phyloP scores from a whole-genome alignment of 345 rosid genomes.

The Orychophragmus violaceus region DNA sequence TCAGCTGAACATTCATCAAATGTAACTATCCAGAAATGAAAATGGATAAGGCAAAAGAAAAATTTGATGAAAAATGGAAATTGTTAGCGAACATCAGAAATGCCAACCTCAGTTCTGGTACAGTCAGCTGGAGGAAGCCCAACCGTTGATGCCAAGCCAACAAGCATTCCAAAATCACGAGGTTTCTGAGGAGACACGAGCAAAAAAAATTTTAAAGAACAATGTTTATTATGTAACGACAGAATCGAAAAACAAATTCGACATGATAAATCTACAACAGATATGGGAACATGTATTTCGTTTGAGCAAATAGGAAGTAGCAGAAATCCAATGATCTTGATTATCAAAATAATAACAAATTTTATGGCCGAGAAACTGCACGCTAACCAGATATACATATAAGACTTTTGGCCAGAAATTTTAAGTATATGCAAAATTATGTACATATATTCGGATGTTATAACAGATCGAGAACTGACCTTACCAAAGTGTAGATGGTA shows the following conservation, averaged over 20 bases:
- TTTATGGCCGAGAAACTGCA: slow-evolving; percentile 2
- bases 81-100: slow-evolving; percentile 9
- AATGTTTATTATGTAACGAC: neutral
- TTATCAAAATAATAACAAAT: neutral
- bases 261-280: neutral
- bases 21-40: neutral
- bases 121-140: slow-evolving; percentile 51
- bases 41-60: neutral
- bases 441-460: neutral
- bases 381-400: slow-evolving; percentile 3
- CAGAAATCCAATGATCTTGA: neutral
- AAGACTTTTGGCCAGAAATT: neutral
- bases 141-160: slow-evolving; percentile 49
- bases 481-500: slow-evolving; percentile 77
- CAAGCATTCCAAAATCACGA: slow-evolving; percentile 49
- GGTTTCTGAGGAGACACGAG: slow-evolving; percentile 48
- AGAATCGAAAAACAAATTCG: neutral
- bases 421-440: neutral
- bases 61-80: neutral
- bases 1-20: neutral
- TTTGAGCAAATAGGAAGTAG: neutral
- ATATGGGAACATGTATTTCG: neutral
- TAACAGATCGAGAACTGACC: slow-evolving; percentile 43
- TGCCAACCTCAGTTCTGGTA: slow-evolving; percentile 57
- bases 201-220: neutral